These are phyloP conservation scores for Plasmodium adleri DNA, from an alignment of 169 alveolate genomes.

Conservation along the genomic window DNA sequence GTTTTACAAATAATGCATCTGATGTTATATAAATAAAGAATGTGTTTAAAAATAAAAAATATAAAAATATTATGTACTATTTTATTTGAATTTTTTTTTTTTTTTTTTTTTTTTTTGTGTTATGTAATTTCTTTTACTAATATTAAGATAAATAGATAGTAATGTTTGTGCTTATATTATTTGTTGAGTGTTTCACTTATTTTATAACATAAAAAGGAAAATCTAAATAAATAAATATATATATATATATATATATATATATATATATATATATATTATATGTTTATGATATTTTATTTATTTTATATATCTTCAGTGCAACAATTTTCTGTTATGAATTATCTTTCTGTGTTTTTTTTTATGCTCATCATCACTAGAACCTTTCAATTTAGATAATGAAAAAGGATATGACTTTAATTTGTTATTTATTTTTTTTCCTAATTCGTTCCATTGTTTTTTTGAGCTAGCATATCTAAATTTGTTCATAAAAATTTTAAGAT, in stretches of 20 bases:
- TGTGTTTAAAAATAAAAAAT: background rate
- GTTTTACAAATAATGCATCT: conserved; percentile 3
- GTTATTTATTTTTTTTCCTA: conserved; percentile 49
- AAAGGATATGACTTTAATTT: conserved; percentile 52
- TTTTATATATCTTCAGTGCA: background rate
- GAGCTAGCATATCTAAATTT: conserved; percentile 54
- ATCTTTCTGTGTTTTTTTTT: conserved; percentile 3
- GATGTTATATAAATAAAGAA: background rate
- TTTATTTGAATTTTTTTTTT: background rate
- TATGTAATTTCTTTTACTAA: too few species aligned
- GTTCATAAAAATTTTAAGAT: conserved; percentile 56
- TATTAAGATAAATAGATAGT: too few species aligned
- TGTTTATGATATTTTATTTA: background rate
- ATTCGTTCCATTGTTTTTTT: conserved; percentile 70
- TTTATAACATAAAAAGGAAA: too few species aligned
- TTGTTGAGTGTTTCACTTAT: too few species aligned
- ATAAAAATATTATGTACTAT: background rate
- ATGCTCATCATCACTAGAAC: conserved; percentile 68
- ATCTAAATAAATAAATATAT: background rate
- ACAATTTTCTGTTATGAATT: background rate
- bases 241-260: background rate
- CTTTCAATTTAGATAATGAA: conserved; percentile 50
- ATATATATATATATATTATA: background rate
- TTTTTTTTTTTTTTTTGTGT: too few species aligned
- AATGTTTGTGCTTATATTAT: too few species aligned